phyloP scores from a whole-genome alignment of 1,284 basidiomycete species.

The Coriolopsis trogii region DNA sequence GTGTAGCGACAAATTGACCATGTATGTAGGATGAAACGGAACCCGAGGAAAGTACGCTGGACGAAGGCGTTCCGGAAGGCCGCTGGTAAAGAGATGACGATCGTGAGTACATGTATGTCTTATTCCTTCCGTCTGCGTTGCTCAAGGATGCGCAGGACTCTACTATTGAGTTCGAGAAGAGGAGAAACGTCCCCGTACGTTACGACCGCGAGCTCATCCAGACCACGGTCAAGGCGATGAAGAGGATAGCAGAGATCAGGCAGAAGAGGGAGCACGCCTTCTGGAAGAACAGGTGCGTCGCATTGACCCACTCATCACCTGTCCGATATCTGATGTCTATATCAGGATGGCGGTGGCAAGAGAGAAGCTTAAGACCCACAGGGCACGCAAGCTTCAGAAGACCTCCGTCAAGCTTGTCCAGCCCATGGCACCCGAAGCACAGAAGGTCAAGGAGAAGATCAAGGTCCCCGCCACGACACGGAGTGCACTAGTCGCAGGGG shows the following conservation, averaged over 20 bases:
- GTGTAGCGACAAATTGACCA: not conserved
- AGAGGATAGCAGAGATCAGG: conserved; percentile 93
- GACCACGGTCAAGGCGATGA: conserved; percentile 98
- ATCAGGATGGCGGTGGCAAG: conserved; percentile 79
- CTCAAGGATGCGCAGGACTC: conserved; percentile 69
- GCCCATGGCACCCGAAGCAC: conserved; percentile 55
- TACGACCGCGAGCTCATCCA: conserved; percentile 95
- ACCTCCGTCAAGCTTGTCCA: conserved; percentile 72
- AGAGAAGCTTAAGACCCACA: conserved; percentile 71
- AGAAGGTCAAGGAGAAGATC: conserved; percentile 77
- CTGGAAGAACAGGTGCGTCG: conserved; percentile 86
- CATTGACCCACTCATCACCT: conserved; percentile 5
- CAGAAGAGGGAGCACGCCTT: conserved; percentile 93
- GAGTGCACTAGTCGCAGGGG: conserved; percentile 76
- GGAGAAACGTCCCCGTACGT: conserved; percentile 95
- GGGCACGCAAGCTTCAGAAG: conserved; percentile 66
- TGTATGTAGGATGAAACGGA: conserved; percentile 91
- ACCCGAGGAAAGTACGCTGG: conserved; percentile 99
- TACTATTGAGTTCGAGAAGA: conserved; percentile 99
- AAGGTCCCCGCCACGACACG: conserved; percentile 69
- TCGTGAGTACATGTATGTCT: conserved; percentile 57
- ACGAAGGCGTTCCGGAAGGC: conserved; percentile 99
- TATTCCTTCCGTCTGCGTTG: not conserved
- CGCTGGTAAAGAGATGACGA: conserved; percentile 99
- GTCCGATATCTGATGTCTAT: not conserved